Conservation (phyloP, 768 basidiomycete genomes). For the Rhizopogon roseolus region DNA sequence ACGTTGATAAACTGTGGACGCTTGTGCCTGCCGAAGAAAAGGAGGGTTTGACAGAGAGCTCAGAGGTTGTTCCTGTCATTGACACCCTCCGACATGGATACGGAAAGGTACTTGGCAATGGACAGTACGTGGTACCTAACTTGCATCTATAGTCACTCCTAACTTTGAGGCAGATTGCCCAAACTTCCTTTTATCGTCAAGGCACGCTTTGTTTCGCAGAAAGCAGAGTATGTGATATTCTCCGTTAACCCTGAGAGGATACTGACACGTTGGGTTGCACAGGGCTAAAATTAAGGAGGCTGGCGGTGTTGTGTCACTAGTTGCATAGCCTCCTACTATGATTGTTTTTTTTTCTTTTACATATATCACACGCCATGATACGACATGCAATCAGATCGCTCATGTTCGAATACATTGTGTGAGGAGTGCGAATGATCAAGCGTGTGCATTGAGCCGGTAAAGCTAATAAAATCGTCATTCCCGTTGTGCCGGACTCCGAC, state of each 20-base stretch:
- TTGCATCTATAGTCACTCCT: not conserved
- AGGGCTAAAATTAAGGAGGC: constrained; percentile 86
- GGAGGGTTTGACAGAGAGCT: constrained; percentile 64
- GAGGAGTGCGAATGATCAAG: not conserved
- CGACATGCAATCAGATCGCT: constrained; percentile 5
- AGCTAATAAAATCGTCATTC: not conserved
- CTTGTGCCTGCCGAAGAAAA: constrained; percentile 86
- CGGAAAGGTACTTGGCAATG: constrained; percentile 94
- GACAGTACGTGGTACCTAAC: constrained; percentile 50
- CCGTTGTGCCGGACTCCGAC: not conserved
- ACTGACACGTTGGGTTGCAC: constrained; percentile 9
- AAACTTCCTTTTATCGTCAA: constrained; percentile 96
- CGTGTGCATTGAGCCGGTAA: no score
- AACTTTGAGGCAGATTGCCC: constrained; percentile 53
- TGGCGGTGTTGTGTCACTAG: constrained; percentile 88
- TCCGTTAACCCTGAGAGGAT: constrained; percentile 17
- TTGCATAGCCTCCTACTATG: constrained; percentile 57
- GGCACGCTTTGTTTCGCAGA: constrained; percentile 89
- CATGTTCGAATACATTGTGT: constrained; percentile 5
- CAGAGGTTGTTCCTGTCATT: constrained; percentile 90
- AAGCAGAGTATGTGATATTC: constrained; percentile 60
- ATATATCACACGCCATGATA: constrained; percentile 9
- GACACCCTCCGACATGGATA: constrained; percentile 83
- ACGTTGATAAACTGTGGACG: constrained; percentile 96
- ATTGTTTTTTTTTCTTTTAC: constrained; percentile 15